These are phyloP conservation scores for Penicillium herquei DNA, from an alignment of 495 filamentous ascomycete genomes.

Conservation along the genomic window DNA sequence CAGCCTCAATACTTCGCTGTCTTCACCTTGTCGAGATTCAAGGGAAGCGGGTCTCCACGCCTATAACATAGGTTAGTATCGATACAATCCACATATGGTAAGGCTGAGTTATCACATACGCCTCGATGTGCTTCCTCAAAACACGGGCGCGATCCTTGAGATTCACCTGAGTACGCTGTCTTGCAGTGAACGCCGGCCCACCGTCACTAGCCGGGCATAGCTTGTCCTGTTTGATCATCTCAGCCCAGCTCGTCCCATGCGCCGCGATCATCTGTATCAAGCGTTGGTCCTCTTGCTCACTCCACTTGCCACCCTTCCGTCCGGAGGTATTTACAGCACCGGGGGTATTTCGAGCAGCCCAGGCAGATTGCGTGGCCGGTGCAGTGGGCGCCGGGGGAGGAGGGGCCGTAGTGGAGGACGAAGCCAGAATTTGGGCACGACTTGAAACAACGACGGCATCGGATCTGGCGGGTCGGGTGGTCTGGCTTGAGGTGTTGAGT, in stretches of 20 bases:
- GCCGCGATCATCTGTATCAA: slow-evolving; percentile 26
- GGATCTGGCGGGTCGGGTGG: no score
- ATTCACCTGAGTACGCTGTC: slow-evolving; percentile 72
- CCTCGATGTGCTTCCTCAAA: neutral
- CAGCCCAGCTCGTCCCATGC: slow-evolving; percentile 23
- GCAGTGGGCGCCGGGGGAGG: neutral
- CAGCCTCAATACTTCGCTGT: neutral
- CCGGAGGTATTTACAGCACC: neutral
- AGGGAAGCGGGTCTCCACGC: neutral
- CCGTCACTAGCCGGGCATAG: slow-evolving; percentile 17
- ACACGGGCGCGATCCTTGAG: slow-evolving; percentile 75
- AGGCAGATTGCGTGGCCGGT: neutral
- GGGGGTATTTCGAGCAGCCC: neutral
- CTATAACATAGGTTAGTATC: neutral
- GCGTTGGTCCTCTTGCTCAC: slow-evolving; percentile 30
- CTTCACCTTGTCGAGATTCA: no score
- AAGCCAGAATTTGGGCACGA: neutral
- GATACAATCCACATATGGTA: no score
- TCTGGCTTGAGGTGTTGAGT: no score
- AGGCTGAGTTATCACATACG: neutral
- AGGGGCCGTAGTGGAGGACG: neutral
- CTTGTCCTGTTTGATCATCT: slow-evolving; percentile 28
- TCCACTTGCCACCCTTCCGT: slow-evolving; percentile 3
- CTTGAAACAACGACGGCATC: neutral
- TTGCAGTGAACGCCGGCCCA: slow-evolving; percentile 27